Conservation (phyloP, 305 asterid species). For the Fraxinus latifolia region DNA sequence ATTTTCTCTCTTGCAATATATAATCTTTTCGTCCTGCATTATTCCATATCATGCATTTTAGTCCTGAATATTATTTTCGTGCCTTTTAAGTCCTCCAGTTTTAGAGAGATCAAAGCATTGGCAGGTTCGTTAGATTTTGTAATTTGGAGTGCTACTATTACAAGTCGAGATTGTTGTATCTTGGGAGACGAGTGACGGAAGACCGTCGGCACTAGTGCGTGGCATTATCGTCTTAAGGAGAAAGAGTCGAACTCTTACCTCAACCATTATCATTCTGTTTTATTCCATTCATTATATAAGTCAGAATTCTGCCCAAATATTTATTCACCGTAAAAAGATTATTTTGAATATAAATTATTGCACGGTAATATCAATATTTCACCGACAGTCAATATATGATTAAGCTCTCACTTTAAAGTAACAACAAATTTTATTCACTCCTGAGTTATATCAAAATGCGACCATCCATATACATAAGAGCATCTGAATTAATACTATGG, state of each 20-base stretch:
- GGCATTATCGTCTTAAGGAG: not conserved
- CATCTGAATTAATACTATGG: conserved; percentile 20
- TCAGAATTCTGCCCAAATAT: not conserved
- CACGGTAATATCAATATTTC: not conserved
- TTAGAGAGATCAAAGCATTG: not conserved
- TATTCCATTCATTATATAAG: not conserved
- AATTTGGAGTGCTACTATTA: not conserved
- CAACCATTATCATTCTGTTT: too few species aligned
- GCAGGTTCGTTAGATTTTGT: not conserved
- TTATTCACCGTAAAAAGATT: not conserved
- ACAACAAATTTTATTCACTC: conserved; percentile 4
- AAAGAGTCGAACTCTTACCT: not conserved
- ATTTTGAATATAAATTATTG: not conserved
- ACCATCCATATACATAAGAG: conserved; percentile 20
- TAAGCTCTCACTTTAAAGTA: not conserved
- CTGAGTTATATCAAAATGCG: not conserved
- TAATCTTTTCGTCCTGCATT: not conserved
- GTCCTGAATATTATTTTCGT: not conserved
- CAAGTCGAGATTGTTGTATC: not conserved
- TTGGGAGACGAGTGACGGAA: not conserved
- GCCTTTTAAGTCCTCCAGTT: not conserved
- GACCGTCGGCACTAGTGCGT: not conserved
- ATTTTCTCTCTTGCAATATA: not conserved
- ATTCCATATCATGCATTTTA: too few species aligned
- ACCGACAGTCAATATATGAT: not conserved